phyloP scores from a whole-genome alignment of 345 rosid species.

The Bretschneidera sinensis region DNA sequence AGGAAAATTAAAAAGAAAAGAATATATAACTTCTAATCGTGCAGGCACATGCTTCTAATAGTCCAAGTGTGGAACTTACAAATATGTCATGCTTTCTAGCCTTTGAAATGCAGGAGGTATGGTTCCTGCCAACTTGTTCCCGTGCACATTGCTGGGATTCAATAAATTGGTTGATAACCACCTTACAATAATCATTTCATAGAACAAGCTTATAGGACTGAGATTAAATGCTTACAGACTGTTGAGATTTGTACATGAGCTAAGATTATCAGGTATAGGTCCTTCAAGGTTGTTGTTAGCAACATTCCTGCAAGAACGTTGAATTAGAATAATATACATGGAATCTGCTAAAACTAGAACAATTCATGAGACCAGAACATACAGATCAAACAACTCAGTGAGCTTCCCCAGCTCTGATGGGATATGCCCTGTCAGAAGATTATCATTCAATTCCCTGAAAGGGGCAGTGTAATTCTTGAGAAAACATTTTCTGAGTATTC shows the following conservation, averaged over 20 bases:
- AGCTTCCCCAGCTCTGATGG: slow-evolving; percentile 96
- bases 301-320: slow-evolving; percentile 49
- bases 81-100: slow-evolving; percentile 86
- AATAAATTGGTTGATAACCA: slow-evolving; percentile 16
- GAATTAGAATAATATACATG: not conserved
- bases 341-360: not conserved
- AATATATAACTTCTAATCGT: not conserved
- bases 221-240: slow-evolving; percentile 56
- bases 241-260: slow-evolving; percentile 86
- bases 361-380: slow-evolving; percentile 25
- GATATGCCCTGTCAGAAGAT: slow-evolving; percentile 61
- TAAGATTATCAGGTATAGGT: slow-evolving; percentile 77
- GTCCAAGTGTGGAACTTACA: slow-evolving; percentile 50
- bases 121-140: slow-evolving; percentile 72
- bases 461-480: slow-evolving; percentile 8
- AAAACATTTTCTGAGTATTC: not conserved
- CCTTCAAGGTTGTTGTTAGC: slow-evolving; percentile 84
- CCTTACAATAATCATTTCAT: not conserved
- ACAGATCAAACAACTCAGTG: slow-evolving; percentile 92
- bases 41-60: not conserved
- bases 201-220: not conserved
- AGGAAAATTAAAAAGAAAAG: no score
- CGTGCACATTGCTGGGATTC: slow-evolving; percentile 66
- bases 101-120: slow-evolving; percentile 73
- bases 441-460: slow-evolving; percentile 87